Evolutionary conservation across 148 eudicot genomes (phyloP), one percentile per base, ranked within the genome.

Genomic region (Vaccinium darrowii): DNA sequence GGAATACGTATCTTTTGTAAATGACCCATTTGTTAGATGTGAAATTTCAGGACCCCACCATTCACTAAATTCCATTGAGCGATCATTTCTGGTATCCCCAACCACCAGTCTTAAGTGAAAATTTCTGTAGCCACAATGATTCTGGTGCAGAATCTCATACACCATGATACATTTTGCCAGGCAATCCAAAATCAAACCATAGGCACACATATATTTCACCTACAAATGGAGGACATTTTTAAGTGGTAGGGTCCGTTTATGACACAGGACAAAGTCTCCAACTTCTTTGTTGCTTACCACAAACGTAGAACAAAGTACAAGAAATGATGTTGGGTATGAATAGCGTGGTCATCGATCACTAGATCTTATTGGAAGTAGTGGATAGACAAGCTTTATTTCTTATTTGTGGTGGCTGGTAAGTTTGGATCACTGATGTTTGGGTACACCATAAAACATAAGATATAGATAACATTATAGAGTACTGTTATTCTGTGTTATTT

Each of bases 101-200:
- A 69, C 74, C 43, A 69, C 4, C 5, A n/a, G 10, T 7, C 1
- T 12, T 2, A 67, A 69, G 43, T 69, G 74, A 27, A 14, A 69
- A 69, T 9, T 69, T 69, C 74, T 69, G 74, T 69, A 69, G 74
- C 16, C 74, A 30, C 39, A 18, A 69, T 30, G 43, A 30, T 69
- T 69, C 74, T 13, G 74, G 74, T 69, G 74, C 74, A 69, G 74
- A 69, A 30, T 69, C 74, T 30, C 43, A 73, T 73, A 39, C 51
- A 33, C 77, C 77, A 16, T 5, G n/a, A 33, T 6, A 5, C 47
- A 14, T 72, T 21, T 33, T 36, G n/a, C 43, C 73, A 25, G 11
- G 73, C 25, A 67, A 23, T 27, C 73, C 36, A 25, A 67, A 10
- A 25, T 67, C 15, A 23, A 67, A 67, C 16, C 10, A 67, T 67